Evolutionary conservation across 371 early-diverging fungal species (phyloP).

Genomic region (Chytridium lagenaria): DNA sequence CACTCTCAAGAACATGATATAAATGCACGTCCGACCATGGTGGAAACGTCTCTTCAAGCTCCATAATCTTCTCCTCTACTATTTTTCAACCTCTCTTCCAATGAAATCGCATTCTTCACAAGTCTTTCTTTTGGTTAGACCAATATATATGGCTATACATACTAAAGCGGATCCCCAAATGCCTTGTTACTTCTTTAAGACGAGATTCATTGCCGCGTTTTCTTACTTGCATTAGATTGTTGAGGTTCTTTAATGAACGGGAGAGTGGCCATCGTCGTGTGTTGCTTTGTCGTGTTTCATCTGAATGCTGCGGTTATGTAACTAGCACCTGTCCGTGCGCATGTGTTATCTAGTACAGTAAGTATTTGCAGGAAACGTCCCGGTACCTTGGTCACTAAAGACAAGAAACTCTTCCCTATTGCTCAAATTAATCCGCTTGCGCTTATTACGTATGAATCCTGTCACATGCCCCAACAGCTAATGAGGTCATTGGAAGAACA

Average conservation of each 20-base stretch:
- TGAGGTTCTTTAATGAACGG: constrained; percentile 52
- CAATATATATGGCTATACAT: constrained; percentile 26
- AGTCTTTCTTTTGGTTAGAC: constrained; percentile 13
- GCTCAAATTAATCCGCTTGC: background rate
- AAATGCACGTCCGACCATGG: constrained; percentile 76
- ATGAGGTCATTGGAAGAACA: too few species aligned
- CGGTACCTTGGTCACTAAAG: too few species aligned
- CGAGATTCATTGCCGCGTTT: constrained; percentile 57
- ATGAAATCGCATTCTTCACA: background rate
- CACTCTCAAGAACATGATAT: constrained; percentile 39
- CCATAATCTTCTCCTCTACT: constrained; percentile 71
- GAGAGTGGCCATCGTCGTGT: constrained; percentile 77
- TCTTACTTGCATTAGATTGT: constrained; percentile 8
- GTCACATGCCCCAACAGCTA: background rate
- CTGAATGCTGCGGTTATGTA: constrained; percentile 81
- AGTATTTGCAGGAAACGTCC: background rate
- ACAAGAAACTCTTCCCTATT: background rate
- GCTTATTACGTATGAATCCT: background rate
- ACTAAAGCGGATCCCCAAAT: constrained; percentile 70
- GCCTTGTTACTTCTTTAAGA: constrained; percentile 65
- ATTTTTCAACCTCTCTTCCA: constrained; percentile 20
- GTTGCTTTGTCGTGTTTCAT: constrained; percentile 81
- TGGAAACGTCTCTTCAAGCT: constrained; percentile 72
- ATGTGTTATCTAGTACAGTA: background rate
- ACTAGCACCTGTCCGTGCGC: constrained; percentile 67